Evolutionary conservation across 2,329 filamentous ascomycete genomes (phyloP), one percentile per base, ranked within the genome.

Genomic region (Fusarium redolens): DNA sequence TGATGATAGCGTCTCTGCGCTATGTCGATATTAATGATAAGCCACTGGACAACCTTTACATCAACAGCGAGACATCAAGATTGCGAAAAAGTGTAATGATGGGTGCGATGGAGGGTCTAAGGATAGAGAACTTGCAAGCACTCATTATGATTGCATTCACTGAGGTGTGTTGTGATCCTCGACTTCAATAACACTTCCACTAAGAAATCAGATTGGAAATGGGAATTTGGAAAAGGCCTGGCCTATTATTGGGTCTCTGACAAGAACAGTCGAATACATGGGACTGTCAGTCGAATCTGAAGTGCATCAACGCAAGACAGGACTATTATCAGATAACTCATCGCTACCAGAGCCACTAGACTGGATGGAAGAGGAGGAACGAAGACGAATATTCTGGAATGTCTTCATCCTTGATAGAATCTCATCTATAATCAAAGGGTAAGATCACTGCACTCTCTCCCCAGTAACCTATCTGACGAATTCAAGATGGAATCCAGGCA

Each of bases 111-210:
- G 20, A n/a, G 14, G 20, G 47, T 12, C 20, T 50, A 4, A 50
- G 5, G 10, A 33, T 14, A 1, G 28, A 50, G 4, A 50, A 33
- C 4, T 11, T 50, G 14, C 47, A 50, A 50, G 47, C 20, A 33
- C 47, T 50, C 7, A 31, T 33, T 13, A 50, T 50, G 47, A 5
- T 50, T 22, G 47, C 47, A 33, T 33, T 50, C 1, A 50, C 47
- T 0, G 47, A 33, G 47, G 47, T 50, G 3, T 0, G 47, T 22
- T 13, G 3, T 5, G 11, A 2, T 8, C 2, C 4, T 17, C 22
- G 10, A 17, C 14, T 18, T 12, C 6, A 2, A 12, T 1, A 12
- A 4, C 4, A 12, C 9, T 31, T 3, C 13, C 3, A 50, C 14
- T 50, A n/a, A 8, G 0, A 2, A 12, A 2, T 5, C 4, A 50